Percentiles rank a stretch among this genome's conserved stretches.
Conservation (phyloP, 2,329 filamentous ascomycete genomes). For the Colletotrichum godetiae region DNA sequence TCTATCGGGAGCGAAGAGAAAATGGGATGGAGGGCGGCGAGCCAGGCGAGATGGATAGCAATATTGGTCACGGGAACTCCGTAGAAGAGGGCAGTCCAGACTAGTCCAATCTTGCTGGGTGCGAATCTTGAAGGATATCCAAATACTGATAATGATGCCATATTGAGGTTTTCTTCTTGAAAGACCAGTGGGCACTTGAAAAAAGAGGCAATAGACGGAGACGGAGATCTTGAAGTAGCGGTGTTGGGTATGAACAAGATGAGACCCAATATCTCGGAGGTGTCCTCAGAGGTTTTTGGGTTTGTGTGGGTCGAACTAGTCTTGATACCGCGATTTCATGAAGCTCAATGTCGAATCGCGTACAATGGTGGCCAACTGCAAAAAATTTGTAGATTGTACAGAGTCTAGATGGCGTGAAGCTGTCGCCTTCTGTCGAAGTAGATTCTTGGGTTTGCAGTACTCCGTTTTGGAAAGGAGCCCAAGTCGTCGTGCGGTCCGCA, state of each 20-base stretch:
- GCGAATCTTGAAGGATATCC: background rate
- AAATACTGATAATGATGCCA: conserved; percentile 11
- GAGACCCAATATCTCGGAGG: background rate
- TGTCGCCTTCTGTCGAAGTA: background rate
- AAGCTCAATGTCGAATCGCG: background rate
- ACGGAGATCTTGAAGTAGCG: background rate
- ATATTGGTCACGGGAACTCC: conserved; percentile 21
- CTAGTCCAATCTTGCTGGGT: background rate
- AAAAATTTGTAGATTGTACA: background rate
- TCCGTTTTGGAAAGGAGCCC: background rate
- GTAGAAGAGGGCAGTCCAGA: conserved; percentile 19
- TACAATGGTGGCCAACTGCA: background rate
- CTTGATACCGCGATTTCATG: background rate
- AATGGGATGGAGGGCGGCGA: conserved; percentile 23
- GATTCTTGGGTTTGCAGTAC: background rate
- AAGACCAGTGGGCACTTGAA: background rate
- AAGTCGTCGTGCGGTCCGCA: background rate
- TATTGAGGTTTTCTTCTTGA: background rate
- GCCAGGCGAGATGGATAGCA: conserved; percentile 27
- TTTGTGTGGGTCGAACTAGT: background rate
- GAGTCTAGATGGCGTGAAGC: background rate
- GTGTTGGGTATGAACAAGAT: background rate
- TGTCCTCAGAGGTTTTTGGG: background rate
- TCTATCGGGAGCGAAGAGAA: conserved; percentile 24
- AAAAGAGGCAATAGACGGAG: background rate